Conservation (phyloP, 371 early-diverging fungal genomes). For the Mortierella sp. region DNA sequence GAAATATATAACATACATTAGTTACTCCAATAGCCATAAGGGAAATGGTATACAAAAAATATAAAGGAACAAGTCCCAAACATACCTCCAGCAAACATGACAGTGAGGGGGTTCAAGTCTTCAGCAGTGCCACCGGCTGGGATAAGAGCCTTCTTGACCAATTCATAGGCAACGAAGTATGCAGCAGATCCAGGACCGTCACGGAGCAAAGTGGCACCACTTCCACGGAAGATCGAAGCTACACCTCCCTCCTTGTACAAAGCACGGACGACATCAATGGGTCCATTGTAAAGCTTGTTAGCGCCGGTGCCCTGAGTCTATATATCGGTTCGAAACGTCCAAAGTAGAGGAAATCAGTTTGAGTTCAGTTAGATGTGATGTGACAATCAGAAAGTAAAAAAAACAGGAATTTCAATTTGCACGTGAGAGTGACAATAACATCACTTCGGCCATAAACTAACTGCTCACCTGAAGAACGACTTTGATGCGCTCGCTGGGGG, state of each 20-base stretch:
- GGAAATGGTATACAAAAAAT: background rate
- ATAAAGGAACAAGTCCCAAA: conserved; percentile 5
- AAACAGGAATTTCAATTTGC: background rate
- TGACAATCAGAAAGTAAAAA: background rate
- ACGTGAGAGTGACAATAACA: conserved; percentile 16
- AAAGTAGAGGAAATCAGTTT: background rate
- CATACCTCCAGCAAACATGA: conserved; percentile 95
- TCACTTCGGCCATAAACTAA: background rate
- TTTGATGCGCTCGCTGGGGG: conserved; percentile 96
- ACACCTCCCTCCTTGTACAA: conserved; percentile 87
- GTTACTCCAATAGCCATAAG: no score
- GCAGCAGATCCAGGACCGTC: conserved; percentile 97
- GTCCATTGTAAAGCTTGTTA: conserved; percentile 83
- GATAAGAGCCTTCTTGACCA: conserved; percentile 85
- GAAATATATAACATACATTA: conserved; percentile 38
- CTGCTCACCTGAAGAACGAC: conserved; percentile 88
- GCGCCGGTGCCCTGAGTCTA: conserved; percentile 53
- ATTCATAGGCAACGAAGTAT: conserved; percentile 97
- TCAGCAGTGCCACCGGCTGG: conserved; percentile 78
- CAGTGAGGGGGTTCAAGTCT: conserved; percentile 80
- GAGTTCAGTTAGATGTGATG: background rate
- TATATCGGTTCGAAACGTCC: background rate
- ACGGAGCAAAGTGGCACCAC: conserved; percentile 93
- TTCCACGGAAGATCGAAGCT: conserved; percentile 90
- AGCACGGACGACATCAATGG: conserved; percentile 80